Evolutionary conservation across 2,329 filamentous ascomycete genomes (phyloP).

Genomic region (Paraphoma chrysanthemicola): DNA sequence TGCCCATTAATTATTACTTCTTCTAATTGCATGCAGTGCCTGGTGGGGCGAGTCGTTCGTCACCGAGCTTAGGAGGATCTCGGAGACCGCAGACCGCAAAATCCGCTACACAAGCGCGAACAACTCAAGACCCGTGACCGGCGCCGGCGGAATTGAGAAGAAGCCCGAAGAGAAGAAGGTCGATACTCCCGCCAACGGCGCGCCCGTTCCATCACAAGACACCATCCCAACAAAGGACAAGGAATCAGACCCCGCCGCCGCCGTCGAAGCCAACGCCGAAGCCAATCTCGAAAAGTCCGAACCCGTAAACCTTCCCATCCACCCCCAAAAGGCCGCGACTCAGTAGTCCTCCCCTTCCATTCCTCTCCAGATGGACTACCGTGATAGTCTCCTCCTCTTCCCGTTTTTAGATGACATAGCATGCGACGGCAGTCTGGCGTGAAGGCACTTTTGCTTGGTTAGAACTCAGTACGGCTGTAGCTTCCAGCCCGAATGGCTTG

Average conservation of each 20-base stretch:
- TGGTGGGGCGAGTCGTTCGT: slow-evolving; percentile 98
- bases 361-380: neutral
- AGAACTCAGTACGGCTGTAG: neutral
- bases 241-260: slow-evolving; percentile 17
- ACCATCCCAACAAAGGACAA: slow-evolving; percentile 16
- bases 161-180: slow-evolving; percentile 3
- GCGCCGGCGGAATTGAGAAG: slow-evolving; percentile 1
- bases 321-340: slow-evolving; percentile 16
- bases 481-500: neutral
- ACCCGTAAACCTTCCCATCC: neutral
- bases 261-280: slow-evolving; percentile 8
- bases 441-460: slow-evolving; percentile 14
- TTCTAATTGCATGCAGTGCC: slow-evolving; percentile 61
- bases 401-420: slow-evolving; percentile 2
- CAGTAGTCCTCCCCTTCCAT: neutral
- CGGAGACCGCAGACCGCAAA: slow-evolving; percentile 59
- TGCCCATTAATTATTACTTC: neutral
- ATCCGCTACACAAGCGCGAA: slow-evolving; percentile 30
- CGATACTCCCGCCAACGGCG: neutral
- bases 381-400: no score
- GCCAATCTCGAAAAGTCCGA: neutral
- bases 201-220: neutral
- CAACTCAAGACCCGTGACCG: slow-evolving; percentile 3
- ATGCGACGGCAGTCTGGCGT: slow-evolving; percentile 21
- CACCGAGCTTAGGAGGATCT: slow-evolving; percentile 73